Evolutionary conservation across 345 rosid species (phyloP).

Genomic region (Pistacia atlantica): DNA sequence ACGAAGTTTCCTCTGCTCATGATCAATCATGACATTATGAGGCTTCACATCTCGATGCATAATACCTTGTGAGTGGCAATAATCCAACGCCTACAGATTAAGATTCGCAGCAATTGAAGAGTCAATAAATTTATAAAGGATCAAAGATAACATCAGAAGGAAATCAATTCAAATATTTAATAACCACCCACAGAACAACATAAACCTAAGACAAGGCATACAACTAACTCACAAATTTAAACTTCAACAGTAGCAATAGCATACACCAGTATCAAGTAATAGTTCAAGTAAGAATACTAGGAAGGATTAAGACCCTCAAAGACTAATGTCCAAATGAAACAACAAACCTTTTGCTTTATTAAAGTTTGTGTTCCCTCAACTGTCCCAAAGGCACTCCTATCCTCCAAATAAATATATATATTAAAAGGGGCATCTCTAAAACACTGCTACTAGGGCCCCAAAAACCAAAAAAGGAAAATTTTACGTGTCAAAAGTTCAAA

Average conservation of each 20-base stretch:
- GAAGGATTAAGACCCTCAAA: neutral
- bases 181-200: neutral
- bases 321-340: neutral
- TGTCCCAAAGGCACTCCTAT: neutral
- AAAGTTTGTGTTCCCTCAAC: neutral
- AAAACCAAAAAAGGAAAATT: neutral
- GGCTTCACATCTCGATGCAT: constrained; percentile 99
- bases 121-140: neutral
- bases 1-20: constrained; percentile 89
- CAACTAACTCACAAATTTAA: neutral
- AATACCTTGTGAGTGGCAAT: constrained; percentile 96
- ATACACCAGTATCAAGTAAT: neutral
- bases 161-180: neutral
- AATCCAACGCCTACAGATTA: constrained; percentile 82
- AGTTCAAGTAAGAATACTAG: neutral
- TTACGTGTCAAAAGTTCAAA: neutral
- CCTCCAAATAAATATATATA: neutral
- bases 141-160: neutral
- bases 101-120: neutral
- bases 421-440: neutral
- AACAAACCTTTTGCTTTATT: neutral
- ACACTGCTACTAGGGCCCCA: constrained; percentile 4
- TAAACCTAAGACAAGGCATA: neutral
- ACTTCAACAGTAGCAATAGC: neutral
- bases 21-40: constrained; percentile 99